Conservation (phyloP, 2,329 filamentous ascomycete species). For the Venturia oleaginea region DNA sequence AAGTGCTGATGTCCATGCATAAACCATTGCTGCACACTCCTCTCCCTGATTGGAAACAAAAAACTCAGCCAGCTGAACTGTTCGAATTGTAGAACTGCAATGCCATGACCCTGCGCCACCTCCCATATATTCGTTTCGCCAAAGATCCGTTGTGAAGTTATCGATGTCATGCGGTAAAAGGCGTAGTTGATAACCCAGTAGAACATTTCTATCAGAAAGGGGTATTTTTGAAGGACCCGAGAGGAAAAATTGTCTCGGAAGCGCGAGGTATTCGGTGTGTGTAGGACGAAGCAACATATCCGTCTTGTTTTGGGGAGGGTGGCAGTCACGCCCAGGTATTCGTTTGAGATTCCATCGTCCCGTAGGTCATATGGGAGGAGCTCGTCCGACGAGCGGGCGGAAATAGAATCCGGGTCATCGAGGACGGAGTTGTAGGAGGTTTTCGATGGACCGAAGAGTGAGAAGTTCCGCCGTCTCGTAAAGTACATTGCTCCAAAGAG, state of each 20-base stretch:
- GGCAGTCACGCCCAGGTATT: constrained; percentile 27
- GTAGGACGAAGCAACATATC: constrained; percentile 44
- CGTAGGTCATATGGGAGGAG: constrained; percentile 30
- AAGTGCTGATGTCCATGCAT: constrained; percentile 44
- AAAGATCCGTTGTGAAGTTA: constrained; percentile 42
- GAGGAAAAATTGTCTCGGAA: constrained; percentile 53
- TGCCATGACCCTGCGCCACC: constrained; percentile 46
- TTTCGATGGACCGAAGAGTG: constrained; percentile 28
- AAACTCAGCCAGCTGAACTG: constrained; percentile 41
- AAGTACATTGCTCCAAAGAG: constrained; percentile 41
- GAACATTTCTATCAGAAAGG: constrained; percentile 65
- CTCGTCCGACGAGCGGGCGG: constrained; percentile 30
- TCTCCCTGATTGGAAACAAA: constrained; percentile 45
- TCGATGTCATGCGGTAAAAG: constrained; percentile 53
- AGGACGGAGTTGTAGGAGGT: constrained; percentile 24
- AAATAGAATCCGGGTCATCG: constrained; percentile 24
- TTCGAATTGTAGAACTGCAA: constrained; percentile 48
- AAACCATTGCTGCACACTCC: constrained; percentile 48
- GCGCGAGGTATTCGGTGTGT: constrained; percentile 51
- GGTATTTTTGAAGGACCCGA: constrained; percentile 56
- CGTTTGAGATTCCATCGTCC: constrained; percentile 28
- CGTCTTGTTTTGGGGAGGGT: constrained; percentile 41
- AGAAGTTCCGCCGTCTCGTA: constrained; percentile 37
- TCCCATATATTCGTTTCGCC: constrained; percentile 46
- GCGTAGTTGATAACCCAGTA: constrained; percentile 60